Evolutionary conservation across 1,284 basidiomycete species (phyloP).

Genomic region (Fistulina hepatica): DNA sequence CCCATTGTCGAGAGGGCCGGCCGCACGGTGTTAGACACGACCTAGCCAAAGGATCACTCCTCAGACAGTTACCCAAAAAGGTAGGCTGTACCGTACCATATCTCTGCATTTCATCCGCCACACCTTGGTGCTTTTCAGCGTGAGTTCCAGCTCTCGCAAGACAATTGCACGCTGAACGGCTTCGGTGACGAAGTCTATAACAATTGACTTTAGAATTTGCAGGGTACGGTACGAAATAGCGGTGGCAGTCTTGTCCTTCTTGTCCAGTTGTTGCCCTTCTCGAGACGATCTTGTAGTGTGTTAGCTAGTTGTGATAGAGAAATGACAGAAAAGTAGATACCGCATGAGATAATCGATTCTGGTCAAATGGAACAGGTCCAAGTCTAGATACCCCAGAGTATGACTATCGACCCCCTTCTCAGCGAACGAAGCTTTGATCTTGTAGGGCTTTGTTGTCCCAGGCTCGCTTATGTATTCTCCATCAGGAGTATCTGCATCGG

Average conservation of each 20-base stretch:
- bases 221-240: constrained; percentile 29
- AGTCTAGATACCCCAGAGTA: too few relatives aligned
- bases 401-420: too few relatives aligned
- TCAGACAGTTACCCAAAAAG: not conserved
- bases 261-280: too few relatives aligned
- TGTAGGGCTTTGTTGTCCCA: not conserved
- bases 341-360: constrained; percentile 2
- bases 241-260: constrained; percentile 6
- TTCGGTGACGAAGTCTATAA: constrained; percentile 40
- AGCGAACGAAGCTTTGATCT: not conserved
- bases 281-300: too few relatives aligned
- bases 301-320: constrained; percentile 13
- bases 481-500: not conserved
- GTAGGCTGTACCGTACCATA: constrained; percentile 13
- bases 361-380: too few relatives aligned
- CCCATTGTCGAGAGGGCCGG: constrained; percentile 35
- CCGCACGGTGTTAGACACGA: constrained; percentile 32
- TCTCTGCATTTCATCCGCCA: constrained; percentile 36
- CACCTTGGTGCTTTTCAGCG: constrained; percentile 46
- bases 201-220: constrained; percentile 29
- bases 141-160: constrained; percentile 43
- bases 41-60: constrained; percentile 18
- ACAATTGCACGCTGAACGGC: constrained; percentile 39
- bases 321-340: not conserved
- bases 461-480: too few relatives aligned